Evolutionary conservation across 2,329 filamentous ascomycete species (phyloP).

Genomic region (Neonectria neomacrospora): DNA sequence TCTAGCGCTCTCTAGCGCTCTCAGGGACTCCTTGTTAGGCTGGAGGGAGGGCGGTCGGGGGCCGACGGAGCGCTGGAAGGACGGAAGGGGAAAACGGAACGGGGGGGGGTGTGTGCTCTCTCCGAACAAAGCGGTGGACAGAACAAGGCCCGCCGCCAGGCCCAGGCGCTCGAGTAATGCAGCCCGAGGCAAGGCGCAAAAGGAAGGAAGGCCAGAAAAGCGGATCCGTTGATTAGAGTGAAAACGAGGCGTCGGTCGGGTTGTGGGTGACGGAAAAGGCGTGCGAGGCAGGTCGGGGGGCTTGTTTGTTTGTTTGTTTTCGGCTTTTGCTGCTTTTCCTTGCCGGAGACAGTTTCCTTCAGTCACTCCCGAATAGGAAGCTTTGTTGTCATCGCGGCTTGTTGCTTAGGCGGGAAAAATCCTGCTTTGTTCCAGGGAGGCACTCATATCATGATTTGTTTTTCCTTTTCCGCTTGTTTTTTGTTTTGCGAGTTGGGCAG

Average conservation of each 20-base stretch:
- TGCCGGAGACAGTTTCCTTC: neutral
- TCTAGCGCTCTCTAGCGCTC: neutral
- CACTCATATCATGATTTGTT: neutral
- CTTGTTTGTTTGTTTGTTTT: neutral
- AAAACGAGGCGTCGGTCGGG: neutral
- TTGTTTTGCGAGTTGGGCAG: neutral
- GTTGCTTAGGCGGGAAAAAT: neutral
- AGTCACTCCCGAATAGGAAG: neutral
- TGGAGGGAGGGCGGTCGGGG: neutral
- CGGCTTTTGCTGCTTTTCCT: neutral
- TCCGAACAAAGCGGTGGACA: conserved; percentile 22
- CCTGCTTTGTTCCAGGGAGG: neutral
- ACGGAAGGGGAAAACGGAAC: conserved; percentile 5
- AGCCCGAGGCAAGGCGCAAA: neutral
- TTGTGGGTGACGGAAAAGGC: neutral
- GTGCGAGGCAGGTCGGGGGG: neutral
- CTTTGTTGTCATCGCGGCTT: neutral
- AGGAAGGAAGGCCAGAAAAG: neutral
- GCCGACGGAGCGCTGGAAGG: neutral
- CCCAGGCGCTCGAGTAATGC: conserved; percentile 22
- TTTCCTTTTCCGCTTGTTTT: neutral
- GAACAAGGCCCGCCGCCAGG: neutral
- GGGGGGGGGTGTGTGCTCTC: conserved; percentile 3
- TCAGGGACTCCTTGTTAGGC: neutral
- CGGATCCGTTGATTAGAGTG: conserved; percentile 13